Conservation (phyloP, 2,329 filamentous ascomycete species). For the Colletotrichum sublineola region DNA sequence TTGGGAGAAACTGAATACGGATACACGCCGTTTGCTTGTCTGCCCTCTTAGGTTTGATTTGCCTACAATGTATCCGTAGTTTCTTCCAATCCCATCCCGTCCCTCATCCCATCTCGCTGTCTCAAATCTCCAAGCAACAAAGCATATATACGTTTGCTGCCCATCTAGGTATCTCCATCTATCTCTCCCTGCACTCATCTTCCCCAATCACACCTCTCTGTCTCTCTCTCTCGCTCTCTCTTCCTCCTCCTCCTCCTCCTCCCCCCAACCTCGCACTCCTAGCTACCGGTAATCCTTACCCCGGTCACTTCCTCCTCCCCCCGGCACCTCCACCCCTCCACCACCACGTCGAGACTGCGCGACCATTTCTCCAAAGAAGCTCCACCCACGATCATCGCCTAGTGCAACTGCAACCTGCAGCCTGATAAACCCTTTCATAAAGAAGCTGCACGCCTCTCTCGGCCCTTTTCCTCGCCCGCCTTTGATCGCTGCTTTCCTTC, state of each 20-base stretch:
- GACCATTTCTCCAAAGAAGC: constrained; percentile 10
- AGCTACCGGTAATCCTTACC: not conserved
- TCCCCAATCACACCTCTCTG: not conserved
- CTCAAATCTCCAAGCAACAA: not conserved
- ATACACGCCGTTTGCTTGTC: not conserved
- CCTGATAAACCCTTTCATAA: constrained; percentile 38
- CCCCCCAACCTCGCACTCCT: not conserved
- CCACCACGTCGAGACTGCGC: not conserved
- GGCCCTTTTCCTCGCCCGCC: not conserved
- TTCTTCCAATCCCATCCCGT: not conserved
- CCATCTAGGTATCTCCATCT: not conserved
- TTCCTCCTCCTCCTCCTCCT: too few species aligned
- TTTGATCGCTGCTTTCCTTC: not conserved
- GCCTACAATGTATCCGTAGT: too few species aligned
- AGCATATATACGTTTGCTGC: not conserved
- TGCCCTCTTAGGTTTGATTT: not conserved
- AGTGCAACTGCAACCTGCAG: constrained; percentile 40
- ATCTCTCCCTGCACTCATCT: not conserved
- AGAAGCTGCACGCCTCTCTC: constrained; percentile 21
- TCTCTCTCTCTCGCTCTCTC: not conserved
- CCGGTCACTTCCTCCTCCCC: constrained; percentile 6
- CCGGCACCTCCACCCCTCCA: constrained; percentile 10
- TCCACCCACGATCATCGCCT: constrained; percentile 40
- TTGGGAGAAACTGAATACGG: not conserved
- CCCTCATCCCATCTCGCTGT: not conserved